Conservation (phyloP, 805 yeast species). For the Candida rishiriensis region DNA sequence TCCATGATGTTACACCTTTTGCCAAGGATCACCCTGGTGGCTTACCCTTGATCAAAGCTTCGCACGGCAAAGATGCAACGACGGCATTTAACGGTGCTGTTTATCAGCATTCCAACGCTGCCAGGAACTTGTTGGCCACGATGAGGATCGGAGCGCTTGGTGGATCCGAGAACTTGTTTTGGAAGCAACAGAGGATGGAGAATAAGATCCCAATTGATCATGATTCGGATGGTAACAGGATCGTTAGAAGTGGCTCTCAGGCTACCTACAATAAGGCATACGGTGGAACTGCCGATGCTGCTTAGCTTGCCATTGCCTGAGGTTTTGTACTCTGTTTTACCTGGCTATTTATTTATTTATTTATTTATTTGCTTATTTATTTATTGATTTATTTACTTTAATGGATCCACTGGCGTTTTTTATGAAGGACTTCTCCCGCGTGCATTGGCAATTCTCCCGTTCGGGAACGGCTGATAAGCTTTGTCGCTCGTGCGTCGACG, state of each 20-base stretch:
- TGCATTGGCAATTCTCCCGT: too few species aligned
- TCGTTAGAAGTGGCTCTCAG: constrained; percentile 59
- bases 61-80: constrained; percentile 91
- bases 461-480: too few species aligned
- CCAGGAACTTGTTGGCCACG: constrained; percentile 82
- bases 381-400: not conserved
- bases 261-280: constrained; percentile 40
- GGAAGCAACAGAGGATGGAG: constrained; percentile 68
- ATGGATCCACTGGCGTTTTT: too few species aligned
- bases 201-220: constrained; percentile 57
- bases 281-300: constrained; percentile 57
- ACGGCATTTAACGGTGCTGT: constrained; percentile 95
- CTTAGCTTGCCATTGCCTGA: constrained; percentile 25
- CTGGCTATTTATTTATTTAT: not conserved
- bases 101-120: constrained; percentile 89
- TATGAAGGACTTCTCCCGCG: too few species aligned
- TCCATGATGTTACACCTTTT: constrained; percentile 90
- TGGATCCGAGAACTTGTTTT: constrained; percentile 75
- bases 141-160: constrained; percentile 91
- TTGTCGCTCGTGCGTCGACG: too few species aligned
- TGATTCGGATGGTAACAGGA: constrained; percentile 50
- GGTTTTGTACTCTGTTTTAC: not conserved
- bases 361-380: constrained; percentile 1
- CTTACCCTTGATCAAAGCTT: constrained; percentile 64
- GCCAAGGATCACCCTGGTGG: constrained; percentile 96